A percentile compares a stretch with the other conserved stretches of the same genome.
These are phyloP conservation scores for Parafenestella ontariensis DNA, from an alignment of 2,329 filamentous ascomycete species.

Conservation along the genomic window DNA sequence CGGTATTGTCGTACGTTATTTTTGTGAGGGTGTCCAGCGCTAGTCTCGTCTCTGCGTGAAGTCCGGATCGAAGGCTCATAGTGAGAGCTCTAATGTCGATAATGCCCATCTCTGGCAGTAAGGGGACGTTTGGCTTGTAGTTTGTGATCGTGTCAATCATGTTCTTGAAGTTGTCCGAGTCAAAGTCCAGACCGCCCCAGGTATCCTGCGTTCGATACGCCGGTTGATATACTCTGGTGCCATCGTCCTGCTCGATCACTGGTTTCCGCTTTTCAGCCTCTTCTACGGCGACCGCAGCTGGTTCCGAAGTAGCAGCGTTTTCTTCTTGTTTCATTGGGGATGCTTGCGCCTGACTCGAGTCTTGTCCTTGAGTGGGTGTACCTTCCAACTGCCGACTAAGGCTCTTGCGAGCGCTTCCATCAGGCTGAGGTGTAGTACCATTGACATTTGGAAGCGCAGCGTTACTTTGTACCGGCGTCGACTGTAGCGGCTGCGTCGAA, in stretches of 20 bases:
- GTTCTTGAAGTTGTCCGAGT: constrained; percentile 69
- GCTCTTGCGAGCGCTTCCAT: constrained; percentile 45
- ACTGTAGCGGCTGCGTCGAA: constrained; percentile 30
- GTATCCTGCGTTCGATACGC: constrained; percentile 34
- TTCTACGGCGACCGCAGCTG: constrained; percentile 19
- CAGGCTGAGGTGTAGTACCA: constrained; percentile 55
- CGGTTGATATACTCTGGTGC: constrained; percentile 38
- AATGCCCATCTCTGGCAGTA: constrained; percentile 78
- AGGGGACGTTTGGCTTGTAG: constrained; percentile 77
- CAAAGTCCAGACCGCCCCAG: constrained; percentile 51
- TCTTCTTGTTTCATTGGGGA: constrained; percentile 41
- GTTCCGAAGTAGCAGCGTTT: constrained; percentile 22
- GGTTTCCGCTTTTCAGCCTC: constrained; percentile 31
- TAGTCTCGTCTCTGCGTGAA: constrained; percentile 86
- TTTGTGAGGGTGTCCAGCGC: constrained; percentile 84
- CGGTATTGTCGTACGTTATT: constrained; percentile 62
- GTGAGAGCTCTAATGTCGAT: constrained; percentile 91
- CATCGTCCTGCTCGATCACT: constrained; percentile 37
- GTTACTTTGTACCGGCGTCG: constrained; percentile 56
- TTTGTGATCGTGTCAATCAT: constrained; percentile 72
- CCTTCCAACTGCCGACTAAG: constrained; percentile 46
- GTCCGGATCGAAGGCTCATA: constrained; percentile 86
- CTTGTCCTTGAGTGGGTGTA: constrained; percentile 43
- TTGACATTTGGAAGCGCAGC: constrained; percentile 56
- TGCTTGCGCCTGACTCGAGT: constrained; percentile 32